Conservation (phyloP, 139 green algal genomes). For the Tetraselmis striata region DNA sequence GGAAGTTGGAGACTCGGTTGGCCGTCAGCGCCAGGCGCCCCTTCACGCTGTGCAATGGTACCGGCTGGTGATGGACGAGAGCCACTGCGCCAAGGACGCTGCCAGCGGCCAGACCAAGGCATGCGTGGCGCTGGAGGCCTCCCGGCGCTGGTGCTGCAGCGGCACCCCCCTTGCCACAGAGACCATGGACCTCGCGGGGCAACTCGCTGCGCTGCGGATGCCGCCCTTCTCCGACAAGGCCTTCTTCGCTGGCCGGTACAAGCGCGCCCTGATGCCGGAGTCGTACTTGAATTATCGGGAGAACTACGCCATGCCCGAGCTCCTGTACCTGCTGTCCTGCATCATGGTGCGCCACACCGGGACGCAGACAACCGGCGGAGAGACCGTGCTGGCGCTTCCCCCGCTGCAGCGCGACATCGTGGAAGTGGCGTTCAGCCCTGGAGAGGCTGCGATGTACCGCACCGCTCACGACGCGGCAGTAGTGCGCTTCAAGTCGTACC, state of each 20-base stretch:
- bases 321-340: constrained; percentile 43
- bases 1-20: not conserved
- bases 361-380: constrained; percentile 35
- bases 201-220: constrained; percentile 30
- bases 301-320: constrained; percentile 1
- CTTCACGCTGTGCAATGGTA: not conserved
- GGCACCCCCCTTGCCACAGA: constrained; percentile 57
- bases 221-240: constrained; percentile 28
- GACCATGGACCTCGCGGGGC: constrained; percentile 48
- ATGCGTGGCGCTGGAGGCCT: constrained; percentile 18
- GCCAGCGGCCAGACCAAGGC: constrained; percentile 19
- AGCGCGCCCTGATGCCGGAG: too few species aligned
- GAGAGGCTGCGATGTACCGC: constrained; percentile 46
- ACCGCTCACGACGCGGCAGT: constrained; percentile 27
- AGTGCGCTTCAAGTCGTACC: not conserved
- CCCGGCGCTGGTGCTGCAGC: constrained; percentile 43
- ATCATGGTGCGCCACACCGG: constrained; percentile 66
- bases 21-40: not conserved
- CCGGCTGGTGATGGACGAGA: not conserved
- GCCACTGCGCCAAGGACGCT: not conserved
- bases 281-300: too few species aligned
- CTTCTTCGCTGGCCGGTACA: constrained; percentile 43
- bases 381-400: constrained; percentile 52
- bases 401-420: not conserved
- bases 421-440: constrained; percentile 39